These are phyloP conservation scores for Acanthamoeba sp. DNA, from an alignment of 208 protist species.

Conservation along the genomic window DNA sequence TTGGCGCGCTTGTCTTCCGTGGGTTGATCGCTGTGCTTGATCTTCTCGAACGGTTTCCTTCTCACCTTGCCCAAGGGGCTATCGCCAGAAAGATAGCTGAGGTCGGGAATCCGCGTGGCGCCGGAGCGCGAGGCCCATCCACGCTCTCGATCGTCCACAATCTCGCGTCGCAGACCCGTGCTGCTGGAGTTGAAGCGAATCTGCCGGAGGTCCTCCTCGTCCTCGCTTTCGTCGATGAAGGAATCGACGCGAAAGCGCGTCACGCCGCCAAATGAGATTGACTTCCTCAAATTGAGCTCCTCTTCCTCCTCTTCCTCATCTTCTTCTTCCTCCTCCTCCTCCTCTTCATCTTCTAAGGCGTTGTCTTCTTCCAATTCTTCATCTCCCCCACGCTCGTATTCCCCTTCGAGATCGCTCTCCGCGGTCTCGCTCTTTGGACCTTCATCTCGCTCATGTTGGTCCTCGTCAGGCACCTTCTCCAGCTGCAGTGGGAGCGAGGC, in stretches of 20 bases:
- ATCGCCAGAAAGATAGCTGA: background rate
- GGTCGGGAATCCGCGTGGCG: background rate
- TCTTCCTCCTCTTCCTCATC: background rate
- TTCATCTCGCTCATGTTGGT: too few species aligned
- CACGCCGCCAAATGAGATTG: background rate
- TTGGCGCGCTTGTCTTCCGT: background rate
- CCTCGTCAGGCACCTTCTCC: too few species aligned
- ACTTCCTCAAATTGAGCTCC: background rate
- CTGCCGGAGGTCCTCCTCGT: background rate
- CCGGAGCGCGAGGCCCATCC: background rate
- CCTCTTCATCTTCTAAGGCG: background rate
- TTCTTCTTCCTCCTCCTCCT: background rate
- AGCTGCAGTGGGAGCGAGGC: too few species aligned
- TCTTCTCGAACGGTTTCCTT: background rate
- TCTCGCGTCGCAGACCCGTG: background rate
- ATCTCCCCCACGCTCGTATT: background rate
- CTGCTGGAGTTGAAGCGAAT: background rate
- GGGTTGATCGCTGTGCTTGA: background rate
- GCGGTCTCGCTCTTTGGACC: too few species aligned
- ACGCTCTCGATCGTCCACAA: background rate
- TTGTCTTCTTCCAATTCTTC: background rate
- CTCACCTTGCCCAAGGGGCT: background rate
- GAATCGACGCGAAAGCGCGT: background rate
- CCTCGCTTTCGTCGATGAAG: background rate
- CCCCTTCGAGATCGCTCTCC: too few species aligned